These are phyloP conservation scores for Kodamaea plutei DNA, from an alignment of 1,139 yeast species.

Conservation along the genomic window DNA sequence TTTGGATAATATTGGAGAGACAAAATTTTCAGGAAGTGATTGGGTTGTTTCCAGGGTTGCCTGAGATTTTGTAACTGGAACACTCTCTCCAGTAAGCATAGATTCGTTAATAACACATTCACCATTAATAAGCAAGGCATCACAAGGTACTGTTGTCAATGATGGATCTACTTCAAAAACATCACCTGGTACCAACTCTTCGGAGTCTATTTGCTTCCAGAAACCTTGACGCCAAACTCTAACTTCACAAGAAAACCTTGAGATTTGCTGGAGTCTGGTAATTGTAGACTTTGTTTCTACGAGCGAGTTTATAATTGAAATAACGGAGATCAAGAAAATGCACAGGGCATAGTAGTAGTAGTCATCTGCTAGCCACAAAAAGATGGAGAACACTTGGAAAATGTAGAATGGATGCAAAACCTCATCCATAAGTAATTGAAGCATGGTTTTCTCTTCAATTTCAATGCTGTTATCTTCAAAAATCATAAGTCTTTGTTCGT, in stretches of 20 bases:
- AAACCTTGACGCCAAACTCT: conserved; percentile 91
- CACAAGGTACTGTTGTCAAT: conserved; percentile 74
- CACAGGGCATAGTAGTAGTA: conserved; percentile 93
- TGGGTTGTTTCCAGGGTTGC: conserved; percentile 62
- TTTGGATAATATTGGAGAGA: conserved; percentile 65
- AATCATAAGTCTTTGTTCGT: conserved; percentile 64
- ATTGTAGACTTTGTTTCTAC: conserved; percentile 79
- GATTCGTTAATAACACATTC: conserved; percentile 94
- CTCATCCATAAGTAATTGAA: conserved; percentile 73
- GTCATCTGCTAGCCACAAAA: conserved; percentile 88
- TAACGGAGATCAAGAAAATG: conserved; percentile 77
- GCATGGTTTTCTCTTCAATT: conserved; percentile 66
- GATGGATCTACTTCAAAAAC: conserved; percentile 89
- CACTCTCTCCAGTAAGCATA: conserved; percentile 97
- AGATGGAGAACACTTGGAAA: conserved; percentile 86
- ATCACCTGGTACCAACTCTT: conserved; percentile 95
- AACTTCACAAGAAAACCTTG: conserved; percentile 71
- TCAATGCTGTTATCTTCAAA: conserved; percentile 78
- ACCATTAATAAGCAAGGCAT: conserved; percentile 80
- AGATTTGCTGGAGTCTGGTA: conserved; percentile 66
- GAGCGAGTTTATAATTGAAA: conserved; percentile 75
- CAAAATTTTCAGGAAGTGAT: conserved; percentile 51
- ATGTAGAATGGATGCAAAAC: conserved; percentile 92
- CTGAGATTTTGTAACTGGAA: conserved; percentile 80
- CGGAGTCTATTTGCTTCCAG: conserved; percentile 80